phyloP scores from a whole-genome alignment of 352 stramenopile genomes.

The Pythium pyrilobum region DNA sequence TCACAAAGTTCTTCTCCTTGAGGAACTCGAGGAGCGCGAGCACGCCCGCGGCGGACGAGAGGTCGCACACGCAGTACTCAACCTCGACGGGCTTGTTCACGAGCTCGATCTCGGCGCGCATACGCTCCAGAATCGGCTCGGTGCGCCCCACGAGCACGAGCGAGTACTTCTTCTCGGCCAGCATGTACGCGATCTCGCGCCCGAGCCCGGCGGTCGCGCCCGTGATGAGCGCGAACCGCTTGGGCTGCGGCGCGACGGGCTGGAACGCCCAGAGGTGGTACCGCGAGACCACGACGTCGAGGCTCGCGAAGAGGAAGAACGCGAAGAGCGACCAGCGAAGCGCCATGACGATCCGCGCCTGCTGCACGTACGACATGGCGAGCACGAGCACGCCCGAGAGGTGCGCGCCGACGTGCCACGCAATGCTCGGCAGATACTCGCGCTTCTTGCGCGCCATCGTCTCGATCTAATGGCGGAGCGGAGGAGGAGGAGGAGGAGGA shows the following conservation, averaged over 20 bases:
- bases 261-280: slow-evolving; percentile 68
- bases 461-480: not conserved
- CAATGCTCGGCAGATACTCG: slow-evolving; percentile 14
- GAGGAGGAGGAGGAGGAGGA: not conserved
- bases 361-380: slow-evolving; percentile 36
- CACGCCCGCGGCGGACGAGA: slow-evolving; percentile 48
- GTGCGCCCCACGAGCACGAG: slow-evolving; percentile 62
- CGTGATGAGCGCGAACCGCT: slow-evolving; percentile 65
- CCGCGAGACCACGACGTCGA: slow-evolving; percentile 51
- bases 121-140: slow-evolving; percentile 54
- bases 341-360: slow-evolving; percentile 24
- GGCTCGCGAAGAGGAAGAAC: slow-evolving; percentile 43
- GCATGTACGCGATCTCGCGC: slow-evolving; percentile 67
- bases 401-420: slow-evolving; percentile 22
- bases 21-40: slow-evolving; percentile 52
- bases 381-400: slow-evolving; percentile 47
- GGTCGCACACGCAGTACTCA: slow-evolving; percentile 52
- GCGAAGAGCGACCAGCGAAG: slow-evolving; percentile 48
- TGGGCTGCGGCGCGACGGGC: slow-evolving; percentile 37
- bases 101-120: slow-evolving; percentile 70
- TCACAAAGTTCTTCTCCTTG: slow-evolving; percentile 43
- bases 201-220: slow-evolving; percentile 73
- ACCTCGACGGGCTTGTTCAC: slow-evolving; percentile 58
- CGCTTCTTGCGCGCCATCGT: slow-evolving; percentile 15
- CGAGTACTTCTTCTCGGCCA: slow-evolving; percentile 79